Evolutionary conservation across 441 rosid species (phyloP), one percentile per base, ranked within the genome.

Genomic region (Erodium trifolium): DNA sequence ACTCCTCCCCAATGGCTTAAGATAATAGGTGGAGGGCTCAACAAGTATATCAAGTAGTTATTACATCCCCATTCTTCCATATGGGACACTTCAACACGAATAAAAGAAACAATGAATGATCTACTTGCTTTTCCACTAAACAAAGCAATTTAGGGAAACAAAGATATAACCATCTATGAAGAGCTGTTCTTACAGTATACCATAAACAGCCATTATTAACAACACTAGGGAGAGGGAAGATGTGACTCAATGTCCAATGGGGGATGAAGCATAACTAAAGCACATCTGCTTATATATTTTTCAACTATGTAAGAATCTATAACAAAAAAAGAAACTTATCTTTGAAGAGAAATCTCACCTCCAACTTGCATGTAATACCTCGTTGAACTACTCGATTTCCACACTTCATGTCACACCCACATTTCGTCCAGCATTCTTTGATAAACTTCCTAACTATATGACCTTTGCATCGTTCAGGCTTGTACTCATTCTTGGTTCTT

Each of bases 361-460:
- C 86, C 82, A 93, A 72, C 16, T 76, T 73, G 81, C 90, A 72
- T 19, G 65, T 80, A 68, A 93, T 85, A 65, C 98, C 98, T 71
- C 94, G 82, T 72, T 89, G 95, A n/a, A 93, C 93, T 11, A 86
- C 70, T 60, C 96, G 85, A 78, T 93, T 93, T 68, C 95, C 93
- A 78, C 97, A 93, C 16, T 65, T 70, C 93, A 83, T 84, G 68
- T 77, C 67, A 67, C 96, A 91, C 68, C 96, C 97, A 78, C 98
- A 93, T 82, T 89, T 91, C 71, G 76, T 84, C 97, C 96, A 91
- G 67, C 97, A 93, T 77, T 93, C 97, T 73, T 93, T 93, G 57
- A 91, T 84, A 70, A 93, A 93, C 83, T 84, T 91, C 75, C 87
- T 80, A 47, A 91, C 69, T 81, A 89, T 71, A 68, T 93, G 98